Evolutionary conservation across 1,284 basidiomycete species (phyloP), one percentile per base, ranked within the genome.

Genomic region (Trametes sp.): DNA sequence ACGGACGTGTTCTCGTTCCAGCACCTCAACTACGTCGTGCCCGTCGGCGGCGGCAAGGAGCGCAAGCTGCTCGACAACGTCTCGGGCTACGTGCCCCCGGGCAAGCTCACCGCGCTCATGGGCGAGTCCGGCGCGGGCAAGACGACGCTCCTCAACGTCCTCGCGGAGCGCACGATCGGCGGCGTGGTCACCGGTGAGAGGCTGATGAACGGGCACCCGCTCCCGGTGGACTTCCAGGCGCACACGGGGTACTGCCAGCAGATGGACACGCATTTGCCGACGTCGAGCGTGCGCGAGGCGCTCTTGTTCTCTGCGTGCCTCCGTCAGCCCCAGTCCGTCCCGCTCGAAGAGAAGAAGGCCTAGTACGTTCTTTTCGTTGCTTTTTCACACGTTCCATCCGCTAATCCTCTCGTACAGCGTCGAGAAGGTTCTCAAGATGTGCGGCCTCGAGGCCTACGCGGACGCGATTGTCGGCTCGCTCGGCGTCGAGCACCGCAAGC

Each of bases 191-290:
- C 81, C 1, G 95, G 95, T 0, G 87, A 93, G 50, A 84, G 88
- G 56, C 84, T 94, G 53, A 89, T 97, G 68, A 89, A 94, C 65
- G 95, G 94, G 0, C 83, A 87, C 48, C 76, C 81, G 5, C 82
- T 92, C 38, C 92, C 92, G 2, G 68, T 77, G 13, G 90, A 92
- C 66, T 96, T 96, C 83, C 87, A 90, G 69, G 82, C 85, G 1
- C 86, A 89, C 63, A 90, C 87, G 82, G 91, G 90, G 0, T 94
- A 94, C 71, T 89, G 87, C 58, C 92, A 94, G 71, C 93, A 95
- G 73, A 89, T 87, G 78, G 93, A 95, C 76, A 87, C 89, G 0
- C 92, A 94, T 72, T 76, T 90, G n/a, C 78, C 84, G 0, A 87
- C 84, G 14, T 80, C 82, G n/a, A 92, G 90, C 8, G 94, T 97